Percentiles rank a stretch among this genome's conserved stretches.
phyloP scores from a whole-genome alignment of 805 yeast genomes.

The Saccharomycopsis guyanensis region DNA sequence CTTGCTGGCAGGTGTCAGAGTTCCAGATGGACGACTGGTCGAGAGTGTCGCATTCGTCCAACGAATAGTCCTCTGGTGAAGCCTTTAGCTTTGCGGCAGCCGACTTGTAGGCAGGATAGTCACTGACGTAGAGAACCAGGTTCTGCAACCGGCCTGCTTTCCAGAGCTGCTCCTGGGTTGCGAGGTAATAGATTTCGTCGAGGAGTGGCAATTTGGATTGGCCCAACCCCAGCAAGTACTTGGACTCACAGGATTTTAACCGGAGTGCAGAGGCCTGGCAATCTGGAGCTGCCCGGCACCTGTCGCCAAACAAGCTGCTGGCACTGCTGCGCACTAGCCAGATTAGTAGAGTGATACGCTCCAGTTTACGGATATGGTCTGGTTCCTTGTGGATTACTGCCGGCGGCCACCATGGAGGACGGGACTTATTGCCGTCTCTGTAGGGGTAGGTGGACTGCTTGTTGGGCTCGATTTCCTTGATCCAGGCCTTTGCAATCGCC shows the following conservation, averaged over 20 bases:
- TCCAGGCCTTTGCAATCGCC: conserved; percentile 58
- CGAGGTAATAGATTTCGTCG: neutral
- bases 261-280: neutral
- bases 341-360: conserved; percentile 44
- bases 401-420: conserved; percentile 70
- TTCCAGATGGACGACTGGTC: too few species aligned
- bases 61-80: neutral
- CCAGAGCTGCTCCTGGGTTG: neutral
- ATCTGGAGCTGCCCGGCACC: too few species aligned
- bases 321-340: neutral
- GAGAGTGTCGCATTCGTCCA: neutral
- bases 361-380: conserved; percentile 57
- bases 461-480: conserved; percentile 53
- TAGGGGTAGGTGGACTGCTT: conserved; percentile 62
- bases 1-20: too few species aligned
- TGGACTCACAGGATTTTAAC: neutral
- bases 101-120: neutral
- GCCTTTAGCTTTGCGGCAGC: neutral
- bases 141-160: neutral
- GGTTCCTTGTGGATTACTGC: conserved; percentile 59
- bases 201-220: neutral
- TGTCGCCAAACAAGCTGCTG: neutral
- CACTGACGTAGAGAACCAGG: neutral
- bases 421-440: conserved; percentile 38
- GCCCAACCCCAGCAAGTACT: neutral